Evolutionary conservation across 2,329 filamentous ascomycete species (phyloP).

Genomic region (Periglandula ipomoeae): DNA sequence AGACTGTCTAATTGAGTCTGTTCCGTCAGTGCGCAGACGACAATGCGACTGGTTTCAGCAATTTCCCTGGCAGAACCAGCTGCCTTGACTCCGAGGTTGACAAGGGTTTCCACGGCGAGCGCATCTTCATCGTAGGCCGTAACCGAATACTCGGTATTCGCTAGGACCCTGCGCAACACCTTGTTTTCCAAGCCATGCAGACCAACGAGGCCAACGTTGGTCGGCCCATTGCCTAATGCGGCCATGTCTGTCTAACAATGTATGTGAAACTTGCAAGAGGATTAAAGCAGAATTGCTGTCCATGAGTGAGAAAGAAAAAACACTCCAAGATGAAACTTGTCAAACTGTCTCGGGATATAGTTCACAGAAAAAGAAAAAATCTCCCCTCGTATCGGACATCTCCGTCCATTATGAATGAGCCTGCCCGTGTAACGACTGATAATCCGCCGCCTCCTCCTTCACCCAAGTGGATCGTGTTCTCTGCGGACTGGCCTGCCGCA

Average conservation of each 20-base stretch:
- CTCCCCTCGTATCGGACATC: not conserved
- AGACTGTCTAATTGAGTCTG: constrained; percentile 4
- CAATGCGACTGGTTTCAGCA: constrained; percentile 1
- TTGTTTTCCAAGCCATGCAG: not conserved
- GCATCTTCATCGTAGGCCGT: not conserved
- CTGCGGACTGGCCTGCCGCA: not conserved
- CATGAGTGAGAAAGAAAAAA: not conserved
- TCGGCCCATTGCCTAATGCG: not conserved
- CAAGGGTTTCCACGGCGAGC: not conserved
- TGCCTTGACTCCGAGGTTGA: not conserved
- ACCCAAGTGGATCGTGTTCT: not conserved
- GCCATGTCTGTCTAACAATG: not conserved
- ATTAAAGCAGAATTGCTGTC: too few relatives aligned
- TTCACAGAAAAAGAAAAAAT: not conserved
- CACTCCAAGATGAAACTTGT: not conserved
- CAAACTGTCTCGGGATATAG: not conserved
- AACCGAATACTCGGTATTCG: not conserved
- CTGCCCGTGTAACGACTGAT: not conserved
- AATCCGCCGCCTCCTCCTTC: not conserved
- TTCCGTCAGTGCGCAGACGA: constrained; percentile 6
- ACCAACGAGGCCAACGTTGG: constrained; percentile 8
- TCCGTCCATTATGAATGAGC: too few relatives aligned
- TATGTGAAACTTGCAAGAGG: not conserved
- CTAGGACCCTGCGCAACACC: not conserved
- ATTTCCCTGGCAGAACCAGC: not conserved